A percentile compares a stretch with the other conserved stretches of the same genome.
phyloP scores from a whole-genome alignment of 2,329 filamentous ascomycete species.

The Neopestalotiopsis sp. region DNA sequence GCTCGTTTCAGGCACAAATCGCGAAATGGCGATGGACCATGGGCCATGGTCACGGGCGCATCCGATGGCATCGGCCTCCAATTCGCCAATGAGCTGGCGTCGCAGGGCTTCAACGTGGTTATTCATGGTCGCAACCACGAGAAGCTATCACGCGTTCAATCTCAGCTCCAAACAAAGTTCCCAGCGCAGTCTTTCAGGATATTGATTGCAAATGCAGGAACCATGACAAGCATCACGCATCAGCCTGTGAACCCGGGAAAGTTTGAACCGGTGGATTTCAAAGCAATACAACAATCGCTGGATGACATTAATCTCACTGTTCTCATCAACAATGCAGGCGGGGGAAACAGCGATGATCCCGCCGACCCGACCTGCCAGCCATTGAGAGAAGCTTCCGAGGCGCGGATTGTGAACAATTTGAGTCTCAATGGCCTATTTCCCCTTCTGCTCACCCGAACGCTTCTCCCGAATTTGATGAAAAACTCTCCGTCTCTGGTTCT shows the following conservation, averaged over 20 bases:
- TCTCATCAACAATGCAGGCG: conserved; percentile 64
- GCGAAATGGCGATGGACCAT: conserved; percentile 32
- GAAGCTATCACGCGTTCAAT: conserved; percentile 47
- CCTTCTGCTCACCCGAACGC: conserved; percentile 49
- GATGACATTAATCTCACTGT: conserved; percentile 52
- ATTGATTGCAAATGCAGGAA: conserved; percentile 47
- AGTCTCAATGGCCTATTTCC: conserved; percentile 57
- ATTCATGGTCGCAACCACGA: conserved; percentile 55
- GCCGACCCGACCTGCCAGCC: conserved; percentile 38
- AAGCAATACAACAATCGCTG: not conserved
- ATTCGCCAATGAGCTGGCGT: conserved; percentile 53
- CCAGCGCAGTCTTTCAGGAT: conserved; percentile 43
- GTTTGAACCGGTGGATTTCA: conserved; percentile 23
- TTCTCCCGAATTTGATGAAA: conserved; percentile 49
- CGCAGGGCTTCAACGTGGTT: conserved; percentile 59
- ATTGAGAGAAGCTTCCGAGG: conserved; percentile 40
- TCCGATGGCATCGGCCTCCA: conserved; percentile 57
- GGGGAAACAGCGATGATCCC: conserved; percentile 42
- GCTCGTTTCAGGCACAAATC: conserved; percentile 28
- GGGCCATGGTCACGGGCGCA: conserved; percentile 56
- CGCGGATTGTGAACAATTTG: conserved; percentile 47
- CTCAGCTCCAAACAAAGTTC: conserved; percentile 41
- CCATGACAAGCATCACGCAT: not conserved
- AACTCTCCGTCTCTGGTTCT: conserved; percentile 52
- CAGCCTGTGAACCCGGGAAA: conserved; percentile 3